Percentiles rank a stretch among this genome's conserved stretches.
Conservation (phyloP, 2,329 filamentous ascomycete species). For the Talaromyces sp. region DNA sequence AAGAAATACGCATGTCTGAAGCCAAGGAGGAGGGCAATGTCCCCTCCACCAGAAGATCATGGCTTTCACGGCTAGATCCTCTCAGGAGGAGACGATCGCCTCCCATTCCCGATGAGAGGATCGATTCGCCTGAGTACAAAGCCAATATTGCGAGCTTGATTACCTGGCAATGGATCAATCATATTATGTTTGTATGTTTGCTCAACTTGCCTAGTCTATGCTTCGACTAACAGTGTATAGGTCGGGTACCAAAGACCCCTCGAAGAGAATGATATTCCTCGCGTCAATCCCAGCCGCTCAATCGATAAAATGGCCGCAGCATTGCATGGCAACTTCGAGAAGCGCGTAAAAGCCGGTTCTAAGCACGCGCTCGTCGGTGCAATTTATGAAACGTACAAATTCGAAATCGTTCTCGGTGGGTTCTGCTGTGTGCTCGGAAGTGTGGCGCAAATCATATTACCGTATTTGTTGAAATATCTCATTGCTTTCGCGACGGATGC, state of each 20-base stretch:
- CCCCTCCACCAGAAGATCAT: background rate
- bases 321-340: constrained; percentile 65
- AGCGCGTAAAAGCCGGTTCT: constrained; percentile 61
- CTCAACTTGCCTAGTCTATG: background rate
- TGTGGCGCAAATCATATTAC: constrained; percentile 70
- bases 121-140: constrained; percentile 62
- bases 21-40: constrained; percentile 16
- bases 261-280: constrained; percentile 77
- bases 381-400: constrained; percentile 75
- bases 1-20: constrained; percentile 11
- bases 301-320: constrained; percentile 64
- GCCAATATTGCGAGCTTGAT: constrained; percentile 70
- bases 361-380: constrained; percentile 72
- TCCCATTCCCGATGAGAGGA: constrained; percentile 51
- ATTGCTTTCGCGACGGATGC: constrained; percentile 79
- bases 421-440: constrained; percentile 66
- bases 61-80: constrained; percentile 16
- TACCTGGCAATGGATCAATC: constrained; percentile 82
- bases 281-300: constrained; percentile 72
- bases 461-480: constrained; percentile 78
- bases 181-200: constrained; percentile 67
- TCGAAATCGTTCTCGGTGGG: constrained; percentile 78
- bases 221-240: constrained; percentile 36
- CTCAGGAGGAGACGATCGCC: constrained; percentile 33
- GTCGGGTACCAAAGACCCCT: constrained; percentile 77